phyloP scores from a whole-genome alignment of 805 yeast genomes.

The Starmerella kuoi region DNA sequence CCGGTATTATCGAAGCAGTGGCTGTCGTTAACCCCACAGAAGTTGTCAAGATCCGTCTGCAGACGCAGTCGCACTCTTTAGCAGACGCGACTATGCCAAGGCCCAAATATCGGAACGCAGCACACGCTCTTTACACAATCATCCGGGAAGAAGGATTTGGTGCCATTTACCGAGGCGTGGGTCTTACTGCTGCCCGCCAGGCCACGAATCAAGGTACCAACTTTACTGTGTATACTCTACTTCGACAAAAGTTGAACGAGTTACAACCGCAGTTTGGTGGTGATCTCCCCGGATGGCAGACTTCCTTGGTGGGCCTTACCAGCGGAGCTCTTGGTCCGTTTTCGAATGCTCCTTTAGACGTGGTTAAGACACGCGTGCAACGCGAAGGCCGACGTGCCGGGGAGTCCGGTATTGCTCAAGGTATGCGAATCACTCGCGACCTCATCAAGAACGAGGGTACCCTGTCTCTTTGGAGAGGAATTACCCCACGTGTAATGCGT shows the following conservation, averaged over 20 bases:
- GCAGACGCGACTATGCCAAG: constrained; percentile 58
- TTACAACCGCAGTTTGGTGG: constrained; percentile 39
- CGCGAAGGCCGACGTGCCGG: constrained; percentile 57
- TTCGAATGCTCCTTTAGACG: constrained; percentile 94
- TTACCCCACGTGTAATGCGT: constrained; percentile 96
- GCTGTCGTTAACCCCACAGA: constrained; percentile 94
- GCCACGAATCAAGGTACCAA: constrained; percentile 98
- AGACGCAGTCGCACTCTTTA: constrained; percentile 87
- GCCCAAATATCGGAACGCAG: constrained; percentile 88
- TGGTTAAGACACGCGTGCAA: constrained; percentile 93
- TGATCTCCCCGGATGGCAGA: constrained; percentile 82
- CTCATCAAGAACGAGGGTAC: constrained; percentile 82
- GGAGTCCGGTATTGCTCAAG: constrained; percentile 64
- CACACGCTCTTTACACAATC: constrained; percentile 76
- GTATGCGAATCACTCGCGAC: constrained; percentile 65
- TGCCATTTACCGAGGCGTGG: constrained; percentile 86
- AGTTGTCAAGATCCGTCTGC: constrained; percentile 89
- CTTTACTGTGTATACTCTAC: constrained; percentile 79
- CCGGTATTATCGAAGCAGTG: constrained; percentile 94
- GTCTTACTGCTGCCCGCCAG: constrained; percentile 92
- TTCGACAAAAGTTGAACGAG: constrained; percentile 58
- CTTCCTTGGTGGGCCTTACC: constrained; percentile 76
- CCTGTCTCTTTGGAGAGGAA: constrained; percentile 85
- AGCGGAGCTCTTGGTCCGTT: constrained; percentile 97
- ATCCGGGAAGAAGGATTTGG: constrained; percentile 82